phyloP scores from a whole-genome alignment of 2,329 filamentous ascomycete genomes.

The Ceratocystis alfenasii region DNA sequence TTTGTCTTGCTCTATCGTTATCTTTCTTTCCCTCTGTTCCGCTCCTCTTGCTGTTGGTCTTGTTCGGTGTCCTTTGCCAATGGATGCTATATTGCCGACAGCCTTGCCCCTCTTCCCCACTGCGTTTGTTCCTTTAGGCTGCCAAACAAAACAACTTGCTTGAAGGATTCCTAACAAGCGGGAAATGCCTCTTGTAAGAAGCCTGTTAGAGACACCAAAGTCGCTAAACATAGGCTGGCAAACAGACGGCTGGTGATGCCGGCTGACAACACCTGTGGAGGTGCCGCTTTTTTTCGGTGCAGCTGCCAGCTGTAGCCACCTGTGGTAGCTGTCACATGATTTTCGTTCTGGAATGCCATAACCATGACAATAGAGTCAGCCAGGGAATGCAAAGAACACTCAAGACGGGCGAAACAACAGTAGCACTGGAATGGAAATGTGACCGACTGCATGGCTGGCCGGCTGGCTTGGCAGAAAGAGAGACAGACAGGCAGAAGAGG shows the following conservation, averaged over 20 bases:
- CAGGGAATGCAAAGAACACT: neutral
- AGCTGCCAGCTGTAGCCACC: neutral
- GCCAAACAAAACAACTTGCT: neutral
- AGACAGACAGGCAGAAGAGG: neutral
- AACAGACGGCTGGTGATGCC: no score
- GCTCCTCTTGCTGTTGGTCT: no score
- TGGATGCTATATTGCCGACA: neutral
- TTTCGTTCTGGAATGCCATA: neutral
- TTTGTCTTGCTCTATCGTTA: no score
- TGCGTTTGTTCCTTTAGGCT: slow-evolving; percentile 6
- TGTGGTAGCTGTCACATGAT: neutral
- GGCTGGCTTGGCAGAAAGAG: neutral
- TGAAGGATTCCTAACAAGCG: neutral
- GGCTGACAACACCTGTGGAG: no score
- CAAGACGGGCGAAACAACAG: neutral
- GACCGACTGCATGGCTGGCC: neutral
- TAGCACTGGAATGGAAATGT: neutral
- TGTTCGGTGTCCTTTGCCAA: neutral
- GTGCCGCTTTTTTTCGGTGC: no score
- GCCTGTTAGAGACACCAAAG: neutral
- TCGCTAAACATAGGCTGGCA: no score
- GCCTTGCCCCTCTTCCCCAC: neutral
- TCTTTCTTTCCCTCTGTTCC: no score
- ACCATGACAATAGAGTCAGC: neutral
- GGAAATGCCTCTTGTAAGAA: slow-evolving; percentile 3